phyloP scores from a whole-genome alignment of 2,329 filamentous ascomycete genomes.

The Sporothrix inflata region DNA sequence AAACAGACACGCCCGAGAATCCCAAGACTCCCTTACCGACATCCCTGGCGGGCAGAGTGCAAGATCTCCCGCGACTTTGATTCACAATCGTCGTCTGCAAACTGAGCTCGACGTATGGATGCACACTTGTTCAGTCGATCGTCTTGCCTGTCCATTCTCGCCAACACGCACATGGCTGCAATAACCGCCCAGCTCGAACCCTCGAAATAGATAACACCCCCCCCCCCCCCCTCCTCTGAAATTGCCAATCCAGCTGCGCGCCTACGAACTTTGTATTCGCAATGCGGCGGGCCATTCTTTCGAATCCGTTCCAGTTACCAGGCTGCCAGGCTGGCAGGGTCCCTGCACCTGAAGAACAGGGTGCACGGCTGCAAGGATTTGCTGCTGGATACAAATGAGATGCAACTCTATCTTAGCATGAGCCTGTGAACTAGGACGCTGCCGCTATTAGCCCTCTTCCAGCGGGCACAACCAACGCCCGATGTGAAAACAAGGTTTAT shows the following conservation, averaged over 20 bases:
- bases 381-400: no score
- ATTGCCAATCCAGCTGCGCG: background rate
- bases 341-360: background rate
- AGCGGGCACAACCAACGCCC: background rate
- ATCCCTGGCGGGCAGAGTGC: background rate
- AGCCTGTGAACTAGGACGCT: no score
- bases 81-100: background rate
- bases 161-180: background rate
- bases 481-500: slow-evolving; percentile 3
- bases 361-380: no score
- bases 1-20: no score
- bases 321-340: background rate
- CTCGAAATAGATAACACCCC: background rate
- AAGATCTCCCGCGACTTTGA: background rate
- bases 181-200: background rate
- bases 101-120: background rate
- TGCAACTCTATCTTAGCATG: no score
- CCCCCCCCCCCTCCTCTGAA: background rate
- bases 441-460: background rate
- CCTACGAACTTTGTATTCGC: background rate
- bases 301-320: background rate
- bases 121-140: background rate
- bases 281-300: background rate
- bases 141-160: background rate
- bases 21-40: background rate